Base-by-base conservation (phyloP, 768 basidiomycete species). In the Leucosporidium creatinivorum region DNA sequence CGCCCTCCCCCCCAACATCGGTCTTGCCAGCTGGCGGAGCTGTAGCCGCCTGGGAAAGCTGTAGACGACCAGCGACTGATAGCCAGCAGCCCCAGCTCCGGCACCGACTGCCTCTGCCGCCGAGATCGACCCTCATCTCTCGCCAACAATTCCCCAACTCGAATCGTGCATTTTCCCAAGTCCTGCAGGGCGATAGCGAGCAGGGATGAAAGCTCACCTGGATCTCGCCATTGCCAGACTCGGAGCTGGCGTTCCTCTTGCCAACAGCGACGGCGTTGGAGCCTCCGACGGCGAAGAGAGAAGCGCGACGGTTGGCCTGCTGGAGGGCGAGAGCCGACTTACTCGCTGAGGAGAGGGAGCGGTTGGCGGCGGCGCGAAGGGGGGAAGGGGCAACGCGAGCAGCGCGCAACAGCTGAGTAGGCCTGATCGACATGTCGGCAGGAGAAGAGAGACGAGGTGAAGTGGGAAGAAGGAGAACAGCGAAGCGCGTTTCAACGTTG, bases 201-300 rank as follows among this genome's bases (percentile, higher is more conserved):
- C n/a, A n/a, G 39, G 15, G 39, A 7, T 2, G 39, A 13, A 6
- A 44, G 39, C 69, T 65, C 44, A 70, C 69, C 51, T 70, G 66
- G 55, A 66, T 55, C 28, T 51, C 52, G 8, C 70, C 70, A 58
- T 72, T 66, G 57, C 28, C 31, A 47, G 56, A 47, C 26, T 70
- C 62, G 47, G 50, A 62, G 61, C 66, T 68, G 3, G 70, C 69
- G 15, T 39, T 56, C n/a, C 69, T 62, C 31, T 44, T 50, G 23
- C 62, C 48, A 2, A 59, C 66, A 13, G 13, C 47, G 26, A 52
- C 44, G 31, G 62, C 58, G 57, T 61, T 33, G 9, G 50, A 28
- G 30, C 60, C 55, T 9, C 63, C 61, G 12, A 63, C 66, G 28
- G 55, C 26, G 66, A 65, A n/a, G 31, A 48, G 59, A 18, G 62